phyloP scores from a whole-genome alignment of 2,329 filamentous ascomycete genomes.

The Penicillium sp. region DNA sequence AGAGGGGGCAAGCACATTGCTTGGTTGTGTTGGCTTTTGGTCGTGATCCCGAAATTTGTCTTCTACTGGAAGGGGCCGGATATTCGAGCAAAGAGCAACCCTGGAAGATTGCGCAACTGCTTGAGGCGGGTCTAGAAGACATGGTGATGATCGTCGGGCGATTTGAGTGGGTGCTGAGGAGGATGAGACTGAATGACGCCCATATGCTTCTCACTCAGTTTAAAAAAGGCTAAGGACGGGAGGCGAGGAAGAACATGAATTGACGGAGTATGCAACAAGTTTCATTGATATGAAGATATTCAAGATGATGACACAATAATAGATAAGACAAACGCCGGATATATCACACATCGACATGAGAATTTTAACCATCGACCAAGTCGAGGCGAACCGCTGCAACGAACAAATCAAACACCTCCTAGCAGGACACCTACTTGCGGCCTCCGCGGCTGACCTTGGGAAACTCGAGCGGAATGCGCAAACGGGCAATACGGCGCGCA shows the following conservation, averaged over 20 bases:
- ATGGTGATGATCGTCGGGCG: slow-evolving; percentile 16
- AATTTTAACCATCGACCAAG: slow-evolving; percentile 9
- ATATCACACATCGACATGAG: slow-evolving; percentile 19
- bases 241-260: too few relatives aligned
- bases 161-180: slow-evolving; percentile 7
- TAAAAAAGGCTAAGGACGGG: too few relatives aligned
- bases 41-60: slow-evolving; percentile 57
- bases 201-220: too few relatives aligned
- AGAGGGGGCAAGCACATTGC: slow-evolving; percentile 56
- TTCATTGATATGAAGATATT: slow-evolving; percentile 16
- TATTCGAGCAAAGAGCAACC: slow-evolving; percentile 46
- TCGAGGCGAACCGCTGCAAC: slow-evolving; percentile 7
- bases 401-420: slow-evolving; percentile 4
- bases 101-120: slow-evolving; percentile 19
- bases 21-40: slow-evolving; percentile 54
- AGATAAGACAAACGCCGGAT: slow-evolving; percentile 18
- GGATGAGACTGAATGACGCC: too few relatives aligned
- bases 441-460: slow-evolving; percentile 61
- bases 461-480: slow-evolving; percentile 79
- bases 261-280: slow-evolving; percentile 6
- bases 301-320: slow-evolving; percentile 1
- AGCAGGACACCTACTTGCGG: slow-evolving; percentile 25
- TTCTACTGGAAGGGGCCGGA: slow-evolving; percentile 59
- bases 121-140: slow-evolving; percentile 19
- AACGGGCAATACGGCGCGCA: slow-evolving; percentile 61